Evolutionary conservation across 148 eudicot species (phyloP).

Genomic region (Bassia scoparia): DNA sequence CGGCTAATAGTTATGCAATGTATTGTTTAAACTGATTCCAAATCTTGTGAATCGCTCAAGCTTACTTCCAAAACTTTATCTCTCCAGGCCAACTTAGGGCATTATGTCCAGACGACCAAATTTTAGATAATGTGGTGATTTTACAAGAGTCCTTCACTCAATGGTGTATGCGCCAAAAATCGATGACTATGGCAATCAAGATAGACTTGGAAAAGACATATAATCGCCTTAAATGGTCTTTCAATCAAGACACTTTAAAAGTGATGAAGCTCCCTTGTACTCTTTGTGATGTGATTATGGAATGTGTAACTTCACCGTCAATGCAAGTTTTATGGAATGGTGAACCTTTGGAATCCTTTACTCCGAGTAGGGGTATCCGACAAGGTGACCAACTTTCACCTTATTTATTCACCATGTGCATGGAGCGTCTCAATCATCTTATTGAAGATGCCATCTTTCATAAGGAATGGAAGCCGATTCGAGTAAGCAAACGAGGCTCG

Average conservation of each 20-base stretch:
- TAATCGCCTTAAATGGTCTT: too few species aligned
- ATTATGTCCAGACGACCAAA: background rate
- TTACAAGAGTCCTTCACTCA: background rate
- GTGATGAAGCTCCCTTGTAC: too few species aligned
- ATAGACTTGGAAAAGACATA: too few species aligned
- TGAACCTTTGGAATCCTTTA: too few species aligned
- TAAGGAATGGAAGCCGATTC: background rate
- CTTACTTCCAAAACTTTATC: background rate
- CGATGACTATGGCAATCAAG: too few species aligned
- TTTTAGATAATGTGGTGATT: background rate
- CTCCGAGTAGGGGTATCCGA: too few species aligned
- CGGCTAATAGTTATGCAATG: background rate
- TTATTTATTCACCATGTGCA: too few species aligned
- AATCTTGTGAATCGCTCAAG: background rate
- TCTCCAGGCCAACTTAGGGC: background rate
- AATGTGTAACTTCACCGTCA: too few species aligned
- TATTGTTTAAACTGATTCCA: background rate
- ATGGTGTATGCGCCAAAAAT: background rate
- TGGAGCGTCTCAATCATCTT: background rate
- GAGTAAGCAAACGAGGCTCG: background rate
- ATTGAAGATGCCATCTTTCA: background rate
- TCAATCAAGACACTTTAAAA: too few species aligned
- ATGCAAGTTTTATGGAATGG: too few species aligned
- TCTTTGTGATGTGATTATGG: too few species aligned
- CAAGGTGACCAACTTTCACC: too few species aligned